Conservation (phyloP, 768 basidiomycete genomes). For the Lentinula raphanica region DNA sequence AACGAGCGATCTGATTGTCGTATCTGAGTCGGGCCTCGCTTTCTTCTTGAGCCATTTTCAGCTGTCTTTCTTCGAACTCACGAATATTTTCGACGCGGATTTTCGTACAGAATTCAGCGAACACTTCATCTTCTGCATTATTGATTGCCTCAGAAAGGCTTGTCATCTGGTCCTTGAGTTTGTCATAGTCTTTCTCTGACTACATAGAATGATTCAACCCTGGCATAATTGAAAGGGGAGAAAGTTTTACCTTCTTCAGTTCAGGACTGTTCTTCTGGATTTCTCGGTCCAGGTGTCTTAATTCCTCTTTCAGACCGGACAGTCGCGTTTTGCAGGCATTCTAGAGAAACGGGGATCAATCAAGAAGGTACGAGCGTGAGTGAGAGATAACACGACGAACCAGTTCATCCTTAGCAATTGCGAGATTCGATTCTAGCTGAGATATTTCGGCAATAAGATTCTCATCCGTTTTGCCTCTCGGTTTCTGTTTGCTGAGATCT, state of each 20-base stretch:
- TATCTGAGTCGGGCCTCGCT: conserved; percentile 78
- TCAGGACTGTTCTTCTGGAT: conserved; percentile 64
- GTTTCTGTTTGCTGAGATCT: conserved; percentile 81
- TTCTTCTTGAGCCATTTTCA: conserved; percentile 85
- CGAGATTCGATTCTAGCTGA: conserved; percentile 72
- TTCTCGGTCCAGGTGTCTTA: conserved; percentile 74
- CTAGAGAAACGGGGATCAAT: conserved; percentile 31
- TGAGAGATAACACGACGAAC: conserved; percentile 34
- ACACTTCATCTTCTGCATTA: conserved; percentile 76
- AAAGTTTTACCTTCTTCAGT: conserved; percentile 54
- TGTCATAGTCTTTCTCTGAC: conserved; percentile 49
- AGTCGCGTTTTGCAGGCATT: conserved; percentile 71
- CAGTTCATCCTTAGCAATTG: conserved; percentile 77
- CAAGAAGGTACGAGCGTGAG: neutral
- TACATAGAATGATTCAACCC: conserved; percentile 19
- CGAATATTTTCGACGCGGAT: conserved; percentile 81
- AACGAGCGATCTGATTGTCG: conserved; percentile 79
- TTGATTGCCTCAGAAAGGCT: conserved; percentile 56
- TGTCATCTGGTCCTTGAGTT: conserved; percentile 50
- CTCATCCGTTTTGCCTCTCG: conserved; percentile 82
- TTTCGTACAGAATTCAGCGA: conserved; percentile 68
- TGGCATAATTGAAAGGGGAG: neutral
- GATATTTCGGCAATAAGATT: conserved; percentile 69
- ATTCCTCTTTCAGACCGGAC: conserved; percentile 75
- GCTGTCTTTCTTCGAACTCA: conserved; percentile 89